These are phyloP conservation scores for Rhizopus arrhizus DNA, from an alignment of 371 early-diverging fungal genomes.

Conservation along the genomic window DNA sequence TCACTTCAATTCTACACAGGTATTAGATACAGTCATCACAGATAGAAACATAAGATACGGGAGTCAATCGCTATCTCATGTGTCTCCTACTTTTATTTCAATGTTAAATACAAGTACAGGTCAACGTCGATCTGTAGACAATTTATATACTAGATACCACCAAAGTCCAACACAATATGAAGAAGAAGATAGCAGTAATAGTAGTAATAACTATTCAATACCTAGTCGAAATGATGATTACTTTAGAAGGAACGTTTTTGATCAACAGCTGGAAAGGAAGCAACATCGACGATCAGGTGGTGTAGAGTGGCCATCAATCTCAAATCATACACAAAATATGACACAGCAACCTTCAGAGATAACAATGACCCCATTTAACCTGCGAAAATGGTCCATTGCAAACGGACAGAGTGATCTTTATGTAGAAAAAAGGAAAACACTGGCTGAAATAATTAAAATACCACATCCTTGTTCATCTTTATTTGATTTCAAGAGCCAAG, in stretches of 20 bases:
- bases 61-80: slow-evolving; percentile 27
- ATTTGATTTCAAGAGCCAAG: slow-evolving; percentile 1
- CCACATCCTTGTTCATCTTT: neutral
- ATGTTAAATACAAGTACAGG: slow-evolving; percentile 20
- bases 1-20: slow-evolving; percentile 27
- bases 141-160: slow-evolving; percentile 25
- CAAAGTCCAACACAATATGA: slow-evolving; percentile 10
- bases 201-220: neutral
- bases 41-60: slow-evolving; percentile 26
- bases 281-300: slow-evolving; percentile 14
- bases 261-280: slow-evolving; percentile 4
- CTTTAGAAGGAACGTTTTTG: neutral
- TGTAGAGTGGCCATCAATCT: slow-evolving; percentile 27
- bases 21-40: slow-evolving; percentile 16
- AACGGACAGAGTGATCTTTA: slow-evolving; percentile 5
- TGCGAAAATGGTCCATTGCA: slow-evolving; percentile 25
- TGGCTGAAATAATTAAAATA: slow-evolving; percentile 30
- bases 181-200: neutral
- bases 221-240: no score
- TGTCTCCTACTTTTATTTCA: slow-evolving; percentile 18
- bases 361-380: neutral
- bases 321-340: neutral
- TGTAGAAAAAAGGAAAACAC: slow-evolving; percentile 18
- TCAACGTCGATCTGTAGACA: slow-evolving; percentile 23
- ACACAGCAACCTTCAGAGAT: neutral